Evolutionary conservation across 2,329 filamentous ascomycete genomes (phyloP), one percentile per base, ranked within the genome.

Genomic region (Alternaria hordeiaustralica): DNA sequence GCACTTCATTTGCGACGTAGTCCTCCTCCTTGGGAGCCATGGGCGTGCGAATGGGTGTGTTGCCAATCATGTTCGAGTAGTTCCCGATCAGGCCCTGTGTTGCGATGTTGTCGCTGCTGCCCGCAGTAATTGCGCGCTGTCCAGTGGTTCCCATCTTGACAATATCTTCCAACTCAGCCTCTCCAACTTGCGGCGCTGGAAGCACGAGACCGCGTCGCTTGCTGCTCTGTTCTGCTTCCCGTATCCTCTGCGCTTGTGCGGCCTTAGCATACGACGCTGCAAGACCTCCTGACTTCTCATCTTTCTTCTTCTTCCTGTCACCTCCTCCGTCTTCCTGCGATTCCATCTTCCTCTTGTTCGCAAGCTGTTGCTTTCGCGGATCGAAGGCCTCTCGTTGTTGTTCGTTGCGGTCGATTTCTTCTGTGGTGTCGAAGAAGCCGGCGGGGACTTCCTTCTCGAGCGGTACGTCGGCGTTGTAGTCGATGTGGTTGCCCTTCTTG

Each of bases 381-480:
- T 99, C 96, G 70, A 97, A 97, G 58, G 90, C 88, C 61, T 92
- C 89, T 55, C 93, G 88, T 77, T 97, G 90, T 63, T 87, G 87
- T 80, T 99, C 95, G 79, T 99, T 99, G 69, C 85, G 86, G 5
- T 84, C 82, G 69, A 92, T 84, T 78, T 99, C 96, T 13, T 97
- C 94, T 4, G 85, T 85, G 0, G 96, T 99, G 78, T 99, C 95
- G 82, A 95, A 97, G 79, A 99, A 99, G 12, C 96, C 96, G 21
- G 90, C 84, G 0, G 92, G 91, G 0, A 96, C 90, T 68, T 92
- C 92, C 81, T 96, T 97, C 80, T 99, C 96, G 70, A 99, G 98
- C 0, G 96, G 96, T 69, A 99, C 97, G 73, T 99, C 96, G 73
- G 96, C 96, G 81, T 99, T 99, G 84, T 99, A 99, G 81, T 99